Conservation (phyloP, 768 basidiomycete genomes). For the Calocybe indica region DNA sequence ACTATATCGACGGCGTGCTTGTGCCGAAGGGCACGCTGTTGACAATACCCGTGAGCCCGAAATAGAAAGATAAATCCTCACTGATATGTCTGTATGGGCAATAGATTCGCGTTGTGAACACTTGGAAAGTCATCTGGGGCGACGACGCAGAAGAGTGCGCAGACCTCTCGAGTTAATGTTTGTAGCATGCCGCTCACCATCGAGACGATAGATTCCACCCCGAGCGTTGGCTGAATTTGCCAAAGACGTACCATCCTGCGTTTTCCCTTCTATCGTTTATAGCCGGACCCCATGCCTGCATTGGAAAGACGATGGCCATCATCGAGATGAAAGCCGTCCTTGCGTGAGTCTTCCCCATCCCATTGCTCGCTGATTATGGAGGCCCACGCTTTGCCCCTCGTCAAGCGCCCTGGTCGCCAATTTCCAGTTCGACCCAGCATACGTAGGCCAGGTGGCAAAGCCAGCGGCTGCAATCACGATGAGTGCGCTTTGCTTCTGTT, state of each 20-base stretch:
- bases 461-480: background rate
- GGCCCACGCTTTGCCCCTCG: no score
- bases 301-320: conserved; percentile 39
- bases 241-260: conserved; percentile 24
- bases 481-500: background rate
- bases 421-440: background rate
- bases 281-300: conserved; percentile 34
- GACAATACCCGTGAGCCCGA: conserved; percentile 29
- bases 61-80: no score
- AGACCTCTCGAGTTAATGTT: background rate
- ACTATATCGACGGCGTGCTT: conserved; percentile 35
- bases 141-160: conserved; percentile 43
- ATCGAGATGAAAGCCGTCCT: conserved; percentile 38
- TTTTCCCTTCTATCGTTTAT: conserved; percentile 35
- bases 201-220: conserved; percentile 33
- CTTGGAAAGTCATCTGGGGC: conserved; percentile 44
- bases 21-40: conserved; percentile 41
- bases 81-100: no score
- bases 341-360: conserved; percentile 15
- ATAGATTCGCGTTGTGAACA: conserved; percentile 46
- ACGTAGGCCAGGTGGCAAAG: background rate
- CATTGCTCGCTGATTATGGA: no score
- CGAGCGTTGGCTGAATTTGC: conserved; percentile 38
- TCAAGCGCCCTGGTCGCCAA: background rate
- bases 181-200: background rate